phyloP scores from a whole-genome alignment of 2,329 filamentous ascomycete genomes.

The Alternaria gansuensis region DNA sequence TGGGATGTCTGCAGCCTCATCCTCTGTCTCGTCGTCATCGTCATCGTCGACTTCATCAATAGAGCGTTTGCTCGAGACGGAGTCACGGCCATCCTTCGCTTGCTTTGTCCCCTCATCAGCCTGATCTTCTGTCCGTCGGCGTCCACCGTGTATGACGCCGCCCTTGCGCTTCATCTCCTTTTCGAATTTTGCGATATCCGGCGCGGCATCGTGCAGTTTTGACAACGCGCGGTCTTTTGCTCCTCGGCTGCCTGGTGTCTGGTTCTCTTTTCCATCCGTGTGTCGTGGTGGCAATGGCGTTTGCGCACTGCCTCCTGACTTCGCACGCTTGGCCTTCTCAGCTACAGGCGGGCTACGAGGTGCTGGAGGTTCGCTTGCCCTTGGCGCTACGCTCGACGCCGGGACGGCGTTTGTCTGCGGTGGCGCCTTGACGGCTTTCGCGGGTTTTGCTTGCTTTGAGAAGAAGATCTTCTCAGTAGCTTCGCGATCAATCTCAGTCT shows the following conservation, averaged over 20 bases:
- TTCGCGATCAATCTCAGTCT: constrained; percentile 80
- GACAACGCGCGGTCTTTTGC: constrained; percentile 87
- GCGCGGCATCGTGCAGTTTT: constrained; percentile 77
- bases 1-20: constrained; percentile 61
- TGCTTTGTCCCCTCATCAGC: constrained; percentile 44
- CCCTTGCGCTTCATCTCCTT: constrained; percentile 88
- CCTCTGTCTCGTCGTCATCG: constrained; percentile 52
- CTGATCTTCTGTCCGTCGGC: constrained; percentile 53
- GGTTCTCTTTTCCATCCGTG: constrained; percentile 77
- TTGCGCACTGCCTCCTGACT: constrained; percentile 45
- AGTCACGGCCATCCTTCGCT: constrained; percentile 48
- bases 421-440: constrained; percentile 34
- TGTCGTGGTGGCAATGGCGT: constrained; percentile 61
- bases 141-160: constrained; percentile 67
- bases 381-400: constrained; percentile 33
- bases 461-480: constrained; percentile 76
- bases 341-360: constrained; percentile 26
- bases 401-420: constrained; percentile 28
- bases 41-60: constrained; percentile 58
- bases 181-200: constrained; percentile 88
- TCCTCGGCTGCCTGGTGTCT: constrained; percentile 83
- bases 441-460: constrained; percentile 37
- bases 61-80: constrained; percentile 56
- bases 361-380: constrained; percentile 23
- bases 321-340: constrained; percentile 43